Evolutionary conservation across 208 protist genomes (phyloP).

Genomic region (Leishmania tropica): DNA sequence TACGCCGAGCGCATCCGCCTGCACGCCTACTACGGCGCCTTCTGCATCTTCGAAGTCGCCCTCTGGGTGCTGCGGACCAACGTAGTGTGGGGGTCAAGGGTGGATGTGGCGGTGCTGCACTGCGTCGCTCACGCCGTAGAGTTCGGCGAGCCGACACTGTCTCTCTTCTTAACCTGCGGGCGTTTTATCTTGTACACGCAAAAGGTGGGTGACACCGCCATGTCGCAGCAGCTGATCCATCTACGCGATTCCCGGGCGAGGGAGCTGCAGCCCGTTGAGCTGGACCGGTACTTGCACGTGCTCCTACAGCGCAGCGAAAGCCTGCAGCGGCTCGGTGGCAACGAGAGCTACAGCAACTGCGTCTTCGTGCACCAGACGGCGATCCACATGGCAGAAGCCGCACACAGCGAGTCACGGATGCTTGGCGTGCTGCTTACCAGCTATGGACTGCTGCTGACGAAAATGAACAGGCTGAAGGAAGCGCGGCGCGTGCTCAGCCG

Average conservation of each 20-base stretch:
- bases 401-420: constrained; percentile 25
- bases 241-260: constrained; percentile 36
- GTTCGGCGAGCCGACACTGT: constrained; percentile 40
- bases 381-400: constrained; percentile 41
- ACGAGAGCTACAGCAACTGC: constrained; percentile 41
- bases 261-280: constrained; percentile 32
- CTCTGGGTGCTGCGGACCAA: constrained; percentile 30
- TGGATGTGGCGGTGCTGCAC: constrained; percentile 36
- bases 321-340: constrained; percentile 27
- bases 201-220: constrained; percentile 26
- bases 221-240: constrained; percentile 35
- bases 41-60: constrained; percentile 43
- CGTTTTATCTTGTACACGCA: constrained; percentile 41
- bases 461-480: constrained; percentile 39
- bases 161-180: constrained; percentile 51
- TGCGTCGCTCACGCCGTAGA: constrained; percentile 37
- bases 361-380: constrained; percentile 43
- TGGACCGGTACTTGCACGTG: constrained; percentile 32
- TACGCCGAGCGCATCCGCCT: constrained; percentile 29
- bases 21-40: constrained; percentile 52
- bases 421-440: constrained; percentile 52
- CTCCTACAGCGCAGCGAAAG: constrained; percentile 45
- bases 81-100: constrained; percentile 21
- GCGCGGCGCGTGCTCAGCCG: constrained; percentile 42
- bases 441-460: constrained; percentile 46